Percentiles rank a stretch among this genome's conserved stretches.
phyloP scores from a whole-genome alignment of 2,329 filamentous ascomycete species.

The Neopestalotiopsis sp. region DNA sequence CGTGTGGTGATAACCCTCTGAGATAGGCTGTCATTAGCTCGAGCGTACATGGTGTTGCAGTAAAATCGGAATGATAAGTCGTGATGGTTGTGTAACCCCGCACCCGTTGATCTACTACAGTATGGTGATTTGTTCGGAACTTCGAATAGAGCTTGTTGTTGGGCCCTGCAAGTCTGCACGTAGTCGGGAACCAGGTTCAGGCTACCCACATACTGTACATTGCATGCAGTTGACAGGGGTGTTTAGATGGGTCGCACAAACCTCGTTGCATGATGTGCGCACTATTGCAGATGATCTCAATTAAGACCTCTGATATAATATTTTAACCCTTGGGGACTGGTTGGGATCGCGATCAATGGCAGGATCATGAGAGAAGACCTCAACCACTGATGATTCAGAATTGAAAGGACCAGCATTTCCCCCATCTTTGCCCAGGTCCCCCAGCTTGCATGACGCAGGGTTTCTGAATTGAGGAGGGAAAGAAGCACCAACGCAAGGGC shows the following conservation, averaged over 20 bases:
- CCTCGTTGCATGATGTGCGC: background rate
- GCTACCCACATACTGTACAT: background rate
- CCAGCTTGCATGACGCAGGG: background rate
- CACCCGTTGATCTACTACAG: background rate
- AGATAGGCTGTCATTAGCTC: background rate
- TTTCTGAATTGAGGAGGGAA: background rate
- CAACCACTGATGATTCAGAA: background rate
- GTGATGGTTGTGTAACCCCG: background rate
- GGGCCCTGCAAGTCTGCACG: background rate
- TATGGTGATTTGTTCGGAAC: too few relatives aligned
- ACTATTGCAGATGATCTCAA: conserved; percentile 3
- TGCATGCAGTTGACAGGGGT: background rate
- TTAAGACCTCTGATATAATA: background rate
- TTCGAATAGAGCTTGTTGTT: background rate
- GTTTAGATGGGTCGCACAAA: background rate
- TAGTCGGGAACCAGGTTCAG: background rate
- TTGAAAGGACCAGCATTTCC: background rate
- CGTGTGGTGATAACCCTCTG: background rate
- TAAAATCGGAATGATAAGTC: background rate
- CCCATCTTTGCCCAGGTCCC: background rate
- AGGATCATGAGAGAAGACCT: background rate
- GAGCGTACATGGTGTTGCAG: background rate
- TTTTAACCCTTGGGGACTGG: background rate
- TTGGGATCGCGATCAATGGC: background rate
- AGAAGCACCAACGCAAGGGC: background rate